phyloP scores from a whole-genome alignment of 306 rosid genomes.

The barrel medic (Medicago truncatula) region DNA sequence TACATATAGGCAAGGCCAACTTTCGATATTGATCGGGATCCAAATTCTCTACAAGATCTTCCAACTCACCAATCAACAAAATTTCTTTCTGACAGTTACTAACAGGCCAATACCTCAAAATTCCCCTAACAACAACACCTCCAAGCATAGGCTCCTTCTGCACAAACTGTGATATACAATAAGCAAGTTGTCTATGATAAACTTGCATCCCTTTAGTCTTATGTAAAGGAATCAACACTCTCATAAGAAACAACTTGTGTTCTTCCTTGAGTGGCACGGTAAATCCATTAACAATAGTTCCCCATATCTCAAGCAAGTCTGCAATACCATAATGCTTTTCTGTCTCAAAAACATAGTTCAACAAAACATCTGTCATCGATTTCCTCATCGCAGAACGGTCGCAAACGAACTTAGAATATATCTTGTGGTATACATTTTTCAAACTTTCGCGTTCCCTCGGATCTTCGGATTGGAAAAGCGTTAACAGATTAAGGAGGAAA shows the following conservation, averaged over 20 bases:
- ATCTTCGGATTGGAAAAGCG: constrained; percentile 81
- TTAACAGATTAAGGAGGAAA: constrained; percentile 62
- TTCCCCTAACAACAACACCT: constrained; percentile 74
- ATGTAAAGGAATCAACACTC: constrained; percentile 82
- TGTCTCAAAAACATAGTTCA: constrained; percentile 68
- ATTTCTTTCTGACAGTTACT: constrained; percentile 82
- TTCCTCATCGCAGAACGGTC: constrained; percentile 77
- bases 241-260: constrained; percentile 81
- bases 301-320: constrained; percentile 94
- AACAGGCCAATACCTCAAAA: constrained; percentile 83
- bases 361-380: constrained; percentile 66
- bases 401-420: constrained; percentile 61
- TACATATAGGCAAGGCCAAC: constrained; percentile 75
- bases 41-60: constrained; percentile 74
- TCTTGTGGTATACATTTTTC: constrained; percentile 73
- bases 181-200: constrained; percentile 76
- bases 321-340: constrained; percentile 75
- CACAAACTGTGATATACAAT: constrained; percentile 84
- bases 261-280: constrained; percentile 89
- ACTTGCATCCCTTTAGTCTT: constrained; percentile 74
- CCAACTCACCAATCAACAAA: constrained; percentile 76
- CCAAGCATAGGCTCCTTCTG: constrained; percentile 92
- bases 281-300: constrained; percentile 83
- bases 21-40: constrained; percentile 79
- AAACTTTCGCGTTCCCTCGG: constrained; percentile 74